phyloP scores from a whole-genome alignment of 768 basidiomycete genomes.

The Rhizopogon vesiculosus region DNA sequence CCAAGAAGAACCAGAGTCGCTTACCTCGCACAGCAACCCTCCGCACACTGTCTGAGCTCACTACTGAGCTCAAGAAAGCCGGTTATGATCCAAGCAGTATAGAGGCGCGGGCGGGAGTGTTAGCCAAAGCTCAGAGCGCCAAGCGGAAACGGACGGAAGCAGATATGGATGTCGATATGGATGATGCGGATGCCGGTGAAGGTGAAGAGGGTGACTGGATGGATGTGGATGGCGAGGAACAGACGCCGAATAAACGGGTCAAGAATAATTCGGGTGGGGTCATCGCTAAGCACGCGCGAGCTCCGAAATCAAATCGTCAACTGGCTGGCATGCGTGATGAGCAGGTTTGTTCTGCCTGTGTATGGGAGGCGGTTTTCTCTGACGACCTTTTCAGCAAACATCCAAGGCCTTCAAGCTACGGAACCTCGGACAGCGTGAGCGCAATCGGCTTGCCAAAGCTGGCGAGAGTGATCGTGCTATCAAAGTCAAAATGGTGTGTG shows the following conservation, averaged over 20 bases:
- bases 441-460: conserved; percentile 86
- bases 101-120: conserved; percentile 79
- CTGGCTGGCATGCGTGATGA: conserved; percentile 77
- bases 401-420: conserved; percentile 77
- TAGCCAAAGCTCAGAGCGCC: conserved; percentile 68
- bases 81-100: conserved; percentile 87
- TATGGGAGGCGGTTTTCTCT: conserved; percentile 5
- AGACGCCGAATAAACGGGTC: conserved; percentile 50
- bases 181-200: conserved; percentile 28
- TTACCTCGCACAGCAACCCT: conserved; percentile 72
- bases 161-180: conserved; percentile 56
- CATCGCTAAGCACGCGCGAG: conserved; percentile 43
- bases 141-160: conserved; percentile 58
- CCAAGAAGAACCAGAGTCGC: conserved; percentile 78
- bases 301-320: conserved; percentile 68
- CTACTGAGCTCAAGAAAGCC: conserved; percentile 75
- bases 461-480: conserved; percentile 87
- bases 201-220: conserved; percentile 45
- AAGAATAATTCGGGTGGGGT: conserved; percentile 61
- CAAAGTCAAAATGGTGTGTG: conserved; percentile 73
- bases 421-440: conserved; percentile 80
- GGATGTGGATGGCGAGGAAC: conserved; percentile 49
- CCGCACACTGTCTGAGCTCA: conserved; percentile 68
- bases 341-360: conserved; percentile 40
- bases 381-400: conserved; percentile 51